Base-by-base conservation (phyloP, 2,329 filamentous ascomycete species). In the Endocalyx cinctus region DNA sequence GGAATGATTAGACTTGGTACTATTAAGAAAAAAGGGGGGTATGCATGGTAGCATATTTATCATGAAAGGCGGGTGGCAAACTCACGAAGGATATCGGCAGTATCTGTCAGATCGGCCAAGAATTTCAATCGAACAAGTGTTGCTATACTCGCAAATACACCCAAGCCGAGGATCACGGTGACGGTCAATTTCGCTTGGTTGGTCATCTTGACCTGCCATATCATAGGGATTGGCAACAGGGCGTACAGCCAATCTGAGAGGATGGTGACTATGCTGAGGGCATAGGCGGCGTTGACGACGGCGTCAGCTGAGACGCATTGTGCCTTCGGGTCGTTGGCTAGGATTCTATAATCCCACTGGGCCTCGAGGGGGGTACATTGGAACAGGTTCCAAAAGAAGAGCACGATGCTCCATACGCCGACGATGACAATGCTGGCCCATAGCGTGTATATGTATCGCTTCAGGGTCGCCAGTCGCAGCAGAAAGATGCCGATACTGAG, bases 231-330 rank as follows among this genome's bases (percentile, higher is more conserved):
- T 1, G 71, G 71, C 3, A 74, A 45, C 20, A 74, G 58, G 6
- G 71, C 71, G 57, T 70, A 75, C 25, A 75, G 54, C 67, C 67
- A 74, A 47, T 75, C 71, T n/a, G 67, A 71, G 12, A 71, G 32
- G 22, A 74, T 65, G 10, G 59, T 72, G 65, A 74, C 65, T 35
- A 66, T 66, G 41, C 67, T 72, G 31, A 75, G 58, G 17, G 70
- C 61, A 43, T 73, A 74, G 4, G 69, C 70, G 3, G 67, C 70
- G 17, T 58, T 57, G 25, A 74, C 61, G 25, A 74, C 55, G 33
- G 66, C 57, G 15, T 62, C 50, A 6, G 59, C 51, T 7, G 55
- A 55, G n/a, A 68, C 69, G 38, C 71, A 74, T 15, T 49, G 52
- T 3, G 63, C 58, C 6, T 46, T 43, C 0, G 57, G 48, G 35